Percentiles rank a stretch among this genome's conserved stretches.
These are phyloP conservation scores for Thelephora ganbajun DNA, from an alignment of 768 basidiomycete species.

Conservation along the genomic window DNA sequence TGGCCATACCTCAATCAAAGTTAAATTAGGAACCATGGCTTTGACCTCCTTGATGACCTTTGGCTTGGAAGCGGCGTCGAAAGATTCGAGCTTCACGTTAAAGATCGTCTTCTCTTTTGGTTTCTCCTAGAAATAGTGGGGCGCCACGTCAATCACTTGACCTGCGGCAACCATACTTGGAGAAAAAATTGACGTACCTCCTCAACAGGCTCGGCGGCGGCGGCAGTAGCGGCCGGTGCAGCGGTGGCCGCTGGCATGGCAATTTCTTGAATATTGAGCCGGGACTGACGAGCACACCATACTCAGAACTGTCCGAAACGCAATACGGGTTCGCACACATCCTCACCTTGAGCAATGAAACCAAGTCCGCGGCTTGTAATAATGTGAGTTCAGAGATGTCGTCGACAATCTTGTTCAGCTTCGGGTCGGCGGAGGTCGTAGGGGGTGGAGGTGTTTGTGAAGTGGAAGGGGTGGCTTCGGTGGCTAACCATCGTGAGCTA, in stretches of 20 bases:
- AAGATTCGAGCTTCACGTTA: slow-evolving; percentile 88
- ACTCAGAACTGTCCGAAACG: background rate
- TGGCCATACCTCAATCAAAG: slow-evolving; percentile 73
- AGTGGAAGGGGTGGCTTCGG: slow-evolving; percentile 32
- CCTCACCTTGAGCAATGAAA: slow-evolving; percentile 79
- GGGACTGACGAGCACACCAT: slow-evolving; percentile 34
- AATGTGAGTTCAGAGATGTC: slow-evolving; percentile 82
- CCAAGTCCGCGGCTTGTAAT: slow-evolving; percentile 91
- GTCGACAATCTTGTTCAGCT: slow-evolving; percentile 75
- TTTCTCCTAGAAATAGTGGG: slow-evolving; percentile 48
- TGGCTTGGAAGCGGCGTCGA: slow-evolving; percentile 83
- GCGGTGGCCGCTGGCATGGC: slow-evolving; percentile 74
- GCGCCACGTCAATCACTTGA: background rate
- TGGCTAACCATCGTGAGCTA: slow-evolving; percentile 39
- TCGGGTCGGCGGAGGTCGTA: slow-evolving; percentile 39
- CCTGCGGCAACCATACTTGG: background rate
- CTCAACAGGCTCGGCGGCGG: slow-evolving; percentile 38
- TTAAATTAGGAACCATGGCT: slow-evolving; percentile 88
- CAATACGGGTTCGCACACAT: background rate
- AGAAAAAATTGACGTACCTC: slow-evolving; percentile 32
- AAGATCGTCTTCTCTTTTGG: slow-evolving; percentile 99
- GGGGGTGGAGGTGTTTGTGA: slow-evolving; percentile 29
- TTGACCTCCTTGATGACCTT: slow-evolving; percentile 98
- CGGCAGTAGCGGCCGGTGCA: slow-evolving; percentile 38
- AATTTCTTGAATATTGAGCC: slow-evolving; percentile 94